Base-by-base conservation (phyloP, 2,329 filamentous ascomycete species). In the Graphilbum ipis-grandicollis region DNA sequence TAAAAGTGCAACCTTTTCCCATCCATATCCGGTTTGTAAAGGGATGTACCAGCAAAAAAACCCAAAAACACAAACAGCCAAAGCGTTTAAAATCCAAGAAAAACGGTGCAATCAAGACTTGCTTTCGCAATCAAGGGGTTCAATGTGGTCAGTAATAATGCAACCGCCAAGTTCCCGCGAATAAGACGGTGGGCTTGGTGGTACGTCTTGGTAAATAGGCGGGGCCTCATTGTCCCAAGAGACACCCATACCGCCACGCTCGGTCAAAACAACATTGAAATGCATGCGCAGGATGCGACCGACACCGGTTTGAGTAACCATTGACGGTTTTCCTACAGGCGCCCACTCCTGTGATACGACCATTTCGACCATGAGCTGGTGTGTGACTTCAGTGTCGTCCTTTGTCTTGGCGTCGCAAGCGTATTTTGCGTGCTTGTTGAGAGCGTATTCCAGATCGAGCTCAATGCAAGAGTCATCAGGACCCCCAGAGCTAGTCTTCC, bases 151-250 rank as follows among this genome's bases (percentile, higher is more conserved):
- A 18, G 62, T 60, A 39, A 55, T 45, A 5, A 42, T 39, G 31
- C 33, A 37, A 14, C 46, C 42, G 7, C 37, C 36, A 5, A 43
- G 55, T 14, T 55, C 52, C 41, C 56, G 52, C 6, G 46, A 60
- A 56, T 86, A 86, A 6, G 64, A 67, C 0, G 88, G 88, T 34
- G 88, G 88, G 48, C 79, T 84, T 2, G 75, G 77, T 1, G 88
- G 86, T 31, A 96, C 85, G 52, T 96, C 84, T 56, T 90, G 79
- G 58, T 98, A 98, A 46, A 92, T 72, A 1, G 88, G 88, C 12
- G 88, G 88, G 50, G 82, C 76, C 62, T 98, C 88, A 57, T 94
- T 88, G 48, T 96, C 88, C 88, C 90, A 98, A 47, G 80, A 83
- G 48, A 98, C 86, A 35, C 88, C 86, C 52, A 93, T 70, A 15